Conservation (phyloP, 495 filamentous ascomycete genomes). For the Neurospora sp. region DNA sequence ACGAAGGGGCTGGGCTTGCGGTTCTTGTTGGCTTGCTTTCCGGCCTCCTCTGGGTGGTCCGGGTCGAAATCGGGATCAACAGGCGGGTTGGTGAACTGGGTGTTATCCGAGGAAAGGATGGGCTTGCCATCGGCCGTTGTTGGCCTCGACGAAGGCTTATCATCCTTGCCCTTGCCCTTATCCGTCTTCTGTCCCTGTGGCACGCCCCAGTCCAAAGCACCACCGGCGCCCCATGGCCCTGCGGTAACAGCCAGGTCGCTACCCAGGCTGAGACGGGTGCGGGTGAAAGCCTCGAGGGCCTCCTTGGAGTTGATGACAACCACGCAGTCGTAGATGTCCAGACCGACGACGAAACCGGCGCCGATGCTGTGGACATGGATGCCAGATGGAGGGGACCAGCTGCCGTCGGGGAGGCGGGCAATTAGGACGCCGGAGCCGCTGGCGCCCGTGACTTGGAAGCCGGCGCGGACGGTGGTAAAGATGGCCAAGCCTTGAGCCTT, state of each 20-base stretch:
- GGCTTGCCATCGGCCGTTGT: not conserved
- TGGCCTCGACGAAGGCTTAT: not conserved
- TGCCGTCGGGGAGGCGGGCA: slow-evolving; percentile 57
- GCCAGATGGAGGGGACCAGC: slow-evolving; percentile 68
- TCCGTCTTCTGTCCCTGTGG: slow-evolving; percentile 8
- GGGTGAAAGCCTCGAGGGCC: slow-evolving; percentile 64
- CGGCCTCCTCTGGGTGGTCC: not conserved
- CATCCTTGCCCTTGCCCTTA: slow-evolving; percentile 7
- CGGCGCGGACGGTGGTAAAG: slow-evolving; percentile 75
- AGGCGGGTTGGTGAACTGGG: slow-evolving; percentile 5
- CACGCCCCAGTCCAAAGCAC: slow-evolving; percentile 46
- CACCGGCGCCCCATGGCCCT: slow-evolving; percentile 63
- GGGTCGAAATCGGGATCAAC: not conserved
- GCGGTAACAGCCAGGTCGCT: slow-evolving; percentile 65
- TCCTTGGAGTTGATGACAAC: slow-evolving; percentile 68
- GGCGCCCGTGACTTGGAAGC: slow-evolving; percentile 70
- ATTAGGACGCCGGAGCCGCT: slow-evolving; percentile 64
- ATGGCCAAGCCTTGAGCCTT: slow-evolving; percentile 69
- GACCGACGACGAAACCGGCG: slow-evolving; percentile 65
- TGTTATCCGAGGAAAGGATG: slow-evolving; percentile 11
- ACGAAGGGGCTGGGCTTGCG: slow-evolving; percentile 18
- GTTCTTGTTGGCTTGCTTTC: not conserved
- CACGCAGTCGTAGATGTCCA: slow-evolving; percentile 80
- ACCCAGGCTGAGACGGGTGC: slow-evolving; percentile 61
- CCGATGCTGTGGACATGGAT: slow-evolving; percentile 69